A percentile compares a stretch with the other conserved stretches of the same genome.
These are phyloP conservation scores for Xerocomus brunneocitrinus DNA, from an alignment of 768 basidiomycete genomes.

Conservation along the genomic window DNA sequence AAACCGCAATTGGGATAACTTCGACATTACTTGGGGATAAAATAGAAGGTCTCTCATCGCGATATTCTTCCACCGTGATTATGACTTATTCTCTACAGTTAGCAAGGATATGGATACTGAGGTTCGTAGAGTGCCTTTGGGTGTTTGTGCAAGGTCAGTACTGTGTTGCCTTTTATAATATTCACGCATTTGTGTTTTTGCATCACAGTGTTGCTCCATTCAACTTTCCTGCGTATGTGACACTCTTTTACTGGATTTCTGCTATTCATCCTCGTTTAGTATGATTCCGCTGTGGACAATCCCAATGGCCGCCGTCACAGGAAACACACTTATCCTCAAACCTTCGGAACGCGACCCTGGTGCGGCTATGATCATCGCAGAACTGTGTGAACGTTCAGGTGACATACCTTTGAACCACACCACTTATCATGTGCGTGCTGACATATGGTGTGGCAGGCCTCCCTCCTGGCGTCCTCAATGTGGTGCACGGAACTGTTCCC, in stretches of 20 bases:
- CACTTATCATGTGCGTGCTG: not conserved
- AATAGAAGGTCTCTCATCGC: slow-evolving; percentile 74
- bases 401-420: not conserved
- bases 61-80: not conserved
- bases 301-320: slow-evolving; percentile 81
- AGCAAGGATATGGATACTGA: slow-evolving; percentile 97
- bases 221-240: slow-evolving; percentile 79
- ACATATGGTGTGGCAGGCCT: slow-evolving; percentile 42
- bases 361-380: slow-evolving; percentile 96
- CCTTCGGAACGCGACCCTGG: slow-evolving; percentile 97
- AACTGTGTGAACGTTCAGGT: slow-evolving; percentile 86
- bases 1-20: slow-evolving; percentile 76
- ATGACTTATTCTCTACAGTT: slow-evolving; percentile 42
- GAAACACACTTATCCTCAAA: slow-evolving; percentile 92
- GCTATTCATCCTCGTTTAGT: slow-evolving; percentile 31
- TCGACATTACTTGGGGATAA: slow-evolving; percentile 86
- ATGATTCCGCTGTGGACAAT: slow-evolving; percentile 99
- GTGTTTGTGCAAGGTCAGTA: slow-evolving; percentile 69
- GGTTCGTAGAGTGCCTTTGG: slow-evolving; percentile 76
- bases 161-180: not conserved
- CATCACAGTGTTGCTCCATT: slow-evolving; percentile 69
- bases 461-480: slow-evolving; percentile 84
- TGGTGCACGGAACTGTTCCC: slow-evolving; percentile 85
- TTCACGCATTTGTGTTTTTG: slow-evolving; percentile 1
- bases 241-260: not conserved